Percentiles rank a stretch among this genome's conserved stretches.
phyloP scores from a whole-genome alignment of 257 asterid genomes.

The Sherardia arvensis region DNA sequence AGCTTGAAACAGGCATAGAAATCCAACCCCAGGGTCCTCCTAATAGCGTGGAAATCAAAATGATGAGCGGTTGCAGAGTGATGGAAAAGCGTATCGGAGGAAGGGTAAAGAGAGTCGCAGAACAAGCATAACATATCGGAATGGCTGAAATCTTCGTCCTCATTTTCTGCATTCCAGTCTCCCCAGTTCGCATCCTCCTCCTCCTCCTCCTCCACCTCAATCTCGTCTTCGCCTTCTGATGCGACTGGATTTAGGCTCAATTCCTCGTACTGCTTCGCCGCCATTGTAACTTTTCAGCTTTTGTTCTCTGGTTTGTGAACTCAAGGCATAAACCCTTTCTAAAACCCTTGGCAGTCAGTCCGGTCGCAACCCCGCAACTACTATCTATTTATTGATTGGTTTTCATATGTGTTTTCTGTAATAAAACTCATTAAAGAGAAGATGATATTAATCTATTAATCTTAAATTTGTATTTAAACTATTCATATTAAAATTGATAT shows the following conservation, averaged over 20 bases:
- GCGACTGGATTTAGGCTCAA: not conserved
- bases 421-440: too few relatives aligned
- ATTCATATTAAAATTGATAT: too few relatives aligned
- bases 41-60: slow-evolving; percentile 46
- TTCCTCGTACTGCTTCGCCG: slow-evolving; percentile 7
- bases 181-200: slow-evolving; percentile 35
- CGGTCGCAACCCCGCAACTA: not conserved
- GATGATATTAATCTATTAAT: too few relatives aligned
- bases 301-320: too few relatives aligned
- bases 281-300: too few relatives aligned
- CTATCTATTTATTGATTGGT: too few relatives aligned
- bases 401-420: too few relatives aligned
- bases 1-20: slow-evolving; percentile 77
- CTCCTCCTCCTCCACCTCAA: slow-evolving; percentile 9
- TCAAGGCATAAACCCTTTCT: not conserved
- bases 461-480: too few relatives aligned
- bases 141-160: slow-evolving; percentile 17
- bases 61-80: slow-evolving; percentile 65
- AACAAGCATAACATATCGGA: slow-evolving; percentile 54
- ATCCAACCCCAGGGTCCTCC: slow-evolving; percentile 41
- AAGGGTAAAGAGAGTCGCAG: slow-evolving; percentile 42
- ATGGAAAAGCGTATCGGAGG: slow-evolving; percentile 43
- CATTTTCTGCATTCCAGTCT: slow-evolving; percentile 30
- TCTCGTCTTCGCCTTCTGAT: slow-evolving; percentile 12
- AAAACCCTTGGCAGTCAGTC: not conserved